phyloP scores from a whole-genome alignment of 2,329 filamentous ascomycete species.

The Penicillium expansum region DNA sequence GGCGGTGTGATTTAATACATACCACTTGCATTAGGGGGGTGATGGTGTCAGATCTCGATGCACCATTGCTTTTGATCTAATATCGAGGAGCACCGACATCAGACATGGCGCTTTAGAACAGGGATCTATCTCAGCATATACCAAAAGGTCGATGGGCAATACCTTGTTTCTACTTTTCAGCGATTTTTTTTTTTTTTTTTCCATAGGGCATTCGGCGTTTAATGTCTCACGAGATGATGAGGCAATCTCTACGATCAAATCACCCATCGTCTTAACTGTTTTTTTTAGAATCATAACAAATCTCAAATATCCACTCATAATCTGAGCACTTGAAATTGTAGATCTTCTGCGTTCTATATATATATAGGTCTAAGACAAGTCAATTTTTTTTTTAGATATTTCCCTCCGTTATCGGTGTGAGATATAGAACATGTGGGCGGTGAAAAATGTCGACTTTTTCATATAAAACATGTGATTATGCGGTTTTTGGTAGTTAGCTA shows the following conservation, averaged over 20 bases:
- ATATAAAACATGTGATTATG: too few relatives aligned
- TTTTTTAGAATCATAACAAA: too few relatives aligned
- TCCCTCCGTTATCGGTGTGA: too few relatives aligned
- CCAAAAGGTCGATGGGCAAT: conserved; percentile 9
- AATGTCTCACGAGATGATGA: conserved; percentile 10
- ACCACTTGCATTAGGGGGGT: conserved; percentile 7
- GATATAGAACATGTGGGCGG: too few relatives aligned
- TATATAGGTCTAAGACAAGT: not conserved
- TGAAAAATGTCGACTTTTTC: too few relatives aligned
- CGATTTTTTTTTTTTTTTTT: conserved; percentile 14
- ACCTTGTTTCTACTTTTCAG: conserved; percentile 22
- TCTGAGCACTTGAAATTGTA: not conserved
- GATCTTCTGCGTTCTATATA: not conserved
- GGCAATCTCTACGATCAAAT: conserved; percentile 13
- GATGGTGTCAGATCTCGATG: not conserved
- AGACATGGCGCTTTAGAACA: conserved; percentile 13
- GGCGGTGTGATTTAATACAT: conserved; percentile 17
- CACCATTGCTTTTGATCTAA: conserved; percentile 11
- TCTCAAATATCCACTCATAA: not conserved
- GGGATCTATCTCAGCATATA: conserved; percentile 19
- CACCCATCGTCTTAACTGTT: not conserved
- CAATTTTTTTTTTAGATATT: too few relatives aligned
- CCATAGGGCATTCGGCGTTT: conserved; percentile 20
- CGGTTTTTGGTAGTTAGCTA: too few relatives aligned
- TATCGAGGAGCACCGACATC: conserved; percentile 12